These are phyloP conservation scores for Eutypa lata DNA, from an alignment of 2,329 filamentous ascomycete species.

Conservation along the genomic window DNA sequence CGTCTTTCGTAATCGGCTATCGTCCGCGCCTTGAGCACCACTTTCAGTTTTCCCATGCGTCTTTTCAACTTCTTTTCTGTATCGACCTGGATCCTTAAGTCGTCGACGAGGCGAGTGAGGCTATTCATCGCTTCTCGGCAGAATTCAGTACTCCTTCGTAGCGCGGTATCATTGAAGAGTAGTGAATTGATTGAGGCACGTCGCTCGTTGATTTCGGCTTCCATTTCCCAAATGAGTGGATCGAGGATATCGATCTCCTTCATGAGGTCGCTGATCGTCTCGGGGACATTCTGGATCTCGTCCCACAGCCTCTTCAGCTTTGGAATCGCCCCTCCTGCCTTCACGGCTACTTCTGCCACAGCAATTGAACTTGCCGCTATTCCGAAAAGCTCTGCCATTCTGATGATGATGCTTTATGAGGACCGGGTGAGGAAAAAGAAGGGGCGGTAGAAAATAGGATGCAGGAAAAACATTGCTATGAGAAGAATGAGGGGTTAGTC, in stretches of 20 bases:
- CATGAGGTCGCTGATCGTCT: constrained; percentile 1
- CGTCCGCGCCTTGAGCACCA: not conserved
- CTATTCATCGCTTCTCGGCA: not conserved
- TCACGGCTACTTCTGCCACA: constrained; percentile 1
- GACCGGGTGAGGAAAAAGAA: too few species aligned
- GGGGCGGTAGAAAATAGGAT: too few species aligned
- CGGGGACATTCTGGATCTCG: constrained; percentile 3
- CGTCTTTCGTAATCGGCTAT: not conserved
- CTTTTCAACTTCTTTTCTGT: not conserved
- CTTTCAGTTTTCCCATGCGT: not conserved
- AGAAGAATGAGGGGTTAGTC: too few species aligned
- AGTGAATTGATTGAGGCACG: not conserved
- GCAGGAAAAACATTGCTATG: too few species aligned
- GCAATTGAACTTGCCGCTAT: constrained; percentile 3
- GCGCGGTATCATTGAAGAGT: not conserved
- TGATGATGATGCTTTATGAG: too few species aligned
- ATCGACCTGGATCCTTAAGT: not conserved
- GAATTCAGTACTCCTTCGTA: not conserved
- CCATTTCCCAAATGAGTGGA: constrained; percentile 1
- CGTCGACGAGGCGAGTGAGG: not conserved
- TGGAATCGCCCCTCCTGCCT: not conserved
- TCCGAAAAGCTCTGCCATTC: constrained; percentile 1
- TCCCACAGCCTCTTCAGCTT: constrained; percentile 3
- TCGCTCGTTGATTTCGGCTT: not conserved
- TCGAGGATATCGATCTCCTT: constrained; percentile 1